These are phyloP conservation scores for Yamadazyma endophytica DNA, from an alignment of 805 yeast genomes.

Conservation along the genomic window DNA sequence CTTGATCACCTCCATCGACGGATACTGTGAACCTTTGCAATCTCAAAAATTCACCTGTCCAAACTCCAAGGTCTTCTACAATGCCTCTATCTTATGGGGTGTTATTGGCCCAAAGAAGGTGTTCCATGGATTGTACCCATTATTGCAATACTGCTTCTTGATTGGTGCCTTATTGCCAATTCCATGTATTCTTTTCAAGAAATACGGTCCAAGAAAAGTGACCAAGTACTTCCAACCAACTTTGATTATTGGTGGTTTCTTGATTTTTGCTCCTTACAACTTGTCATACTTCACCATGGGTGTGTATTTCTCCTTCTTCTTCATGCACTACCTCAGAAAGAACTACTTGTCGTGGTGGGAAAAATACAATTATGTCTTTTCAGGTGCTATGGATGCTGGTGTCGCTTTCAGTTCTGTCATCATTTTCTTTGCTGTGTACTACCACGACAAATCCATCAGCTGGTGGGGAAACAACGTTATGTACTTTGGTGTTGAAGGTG, in stretches of 20 bases:
- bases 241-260: slow-evolving; percentile 46
- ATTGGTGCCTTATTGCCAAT: slow-evolving; percentile 43
- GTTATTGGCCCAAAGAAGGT: slow-evolving; percentile 56
- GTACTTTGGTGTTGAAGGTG: slow-evolving; percentile 29
- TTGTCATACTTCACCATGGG: slow-evolving; percentile 53
- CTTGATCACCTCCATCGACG: slow-evolving; percentile 30
- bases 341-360: slow-evolving; percentile 60
- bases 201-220: slow-evolving; percentile 24
- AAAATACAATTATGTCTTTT: slow-evolving; percentile 60
- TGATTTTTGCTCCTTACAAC: slow-evolving; percentile 48
- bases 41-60: slow-evolving; percentile 35
- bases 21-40: slow-evolving; percentile 29
- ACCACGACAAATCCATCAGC: slow-evolving; percentile 33
- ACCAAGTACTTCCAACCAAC: slow-evolving; percentile 50
- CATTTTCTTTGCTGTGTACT: slow-evolving; percentile 51
- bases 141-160: slow-evolving; percentile 54
- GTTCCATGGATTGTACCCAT: slow-evolving; percentile 50
- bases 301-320: slow-evolving; percentile 49
- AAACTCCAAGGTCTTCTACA: slow-evolving; percentile 43
- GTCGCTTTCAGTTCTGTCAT: slow-evolving; percentile 56
- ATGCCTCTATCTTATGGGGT: slow-evolving; percentile 53
- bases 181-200: slow-evolving; percentile 33
- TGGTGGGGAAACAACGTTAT: slow-evolving; percentile 63
- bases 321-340: slow-evolving; percentile 50
- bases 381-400: slow-evolving; percentile 55